These are phyloP conservation scores for Scheffersomyces insectosa DNA, from an alignment of 1,139 yeast genomes.

Conservation along the genomic window DNA sequence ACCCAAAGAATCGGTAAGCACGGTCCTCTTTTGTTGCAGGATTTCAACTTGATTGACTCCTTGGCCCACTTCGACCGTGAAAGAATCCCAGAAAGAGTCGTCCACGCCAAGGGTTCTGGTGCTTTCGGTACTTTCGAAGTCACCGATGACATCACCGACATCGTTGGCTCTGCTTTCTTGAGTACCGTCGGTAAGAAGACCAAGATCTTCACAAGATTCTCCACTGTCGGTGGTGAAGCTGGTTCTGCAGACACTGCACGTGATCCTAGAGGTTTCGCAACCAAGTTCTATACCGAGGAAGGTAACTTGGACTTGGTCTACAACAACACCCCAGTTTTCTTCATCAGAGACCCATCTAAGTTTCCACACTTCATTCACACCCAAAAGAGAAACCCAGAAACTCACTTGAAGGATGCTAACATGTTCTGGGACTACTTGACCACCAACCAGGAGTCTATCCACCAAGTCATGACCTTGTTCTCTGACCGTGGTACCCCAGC, in stretches of 20 bases:
- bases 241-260: conserved; percentile 87
- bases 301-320: conserved; percentile 88
- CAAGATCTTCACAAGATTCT: conserved; percentile 71
- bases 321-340: conserved; percentile 88
- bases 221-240: conserved; percentile 86
- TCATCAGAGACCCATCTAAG: conserved; percentile 82
- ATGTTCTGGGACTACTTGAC: conserved; percentile 77
- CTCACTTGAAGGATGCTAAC: conserved; percentile 75
- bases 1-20: conserved; percentile 72
- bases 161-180: conserved; percentile 70
- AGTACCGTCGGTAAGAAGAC: conserved; percentile 77
- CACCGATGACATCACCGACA: conserved; percentile 78
- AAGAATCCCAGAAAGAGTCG: conserved; percentile 87
- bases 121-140: conserved; percentile 80
- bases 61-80: conserved; percentile 85
- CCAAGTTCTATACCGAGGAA: conserved; percentile 83
- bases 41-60: conserved; percentile 73
- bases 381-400: conserved; percentile 74
- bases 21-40: conserved; percentile 79
- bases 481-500: conserved; percentile 72
- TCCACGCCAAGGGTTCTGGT: conserved; percentile 89
- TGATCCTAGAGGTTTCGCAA: conserved; percentile 87
- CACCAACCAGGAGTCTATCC: conserved; percentile 50
- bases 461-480: conserved; percentile 17
- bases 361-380: conserved; percentile 90